Evolutionary conservation across 768 basidiomycete genomes (phyloP).

Genomic region (Phylloporus rhodoxanthus): DNA sequence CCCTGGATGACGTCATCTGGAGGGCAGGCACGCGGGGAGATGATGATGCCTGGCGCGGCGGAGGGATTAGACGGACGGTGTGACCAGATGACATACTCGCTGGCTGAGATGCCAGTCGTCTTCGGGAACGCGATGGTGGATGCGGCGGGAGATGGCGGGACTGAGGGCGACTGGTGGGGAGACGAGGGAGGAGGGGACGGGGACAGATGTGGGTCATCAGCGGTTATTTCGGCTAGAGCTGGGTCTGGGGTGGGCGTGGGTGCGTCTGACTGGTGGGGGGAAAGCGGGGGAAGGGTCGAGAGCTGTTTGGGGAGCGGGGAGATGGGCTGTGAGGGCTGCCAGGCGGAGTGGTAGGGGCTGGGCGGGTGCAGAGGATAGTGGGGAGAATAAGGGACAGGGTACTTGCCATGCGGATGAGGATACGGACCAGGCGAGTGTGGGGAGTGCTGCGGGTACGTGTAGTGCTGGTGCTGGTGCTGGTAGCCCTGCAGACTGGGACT

Average conservation of each 20-base stretch:
- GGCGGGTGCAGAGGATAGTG: slow-evolving; percentile 17
- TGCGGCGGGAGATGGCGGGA: slow-evolving; percentile 3
- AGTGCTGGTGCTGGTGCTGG: slow-evolving; percentile 26
- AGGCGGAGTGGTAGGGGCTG: slow-evolving; percentile 36
- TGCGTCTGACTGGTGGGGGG: slow-evolving; percentile 1
- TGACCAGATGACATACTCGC: slow-evolving; percentile 65
- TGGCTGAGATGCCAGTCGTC: background rate
- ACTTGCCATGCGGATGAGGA: slow-evolving; percentile 31
- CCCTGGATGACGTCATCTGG: slow-evolving; percentile 51
- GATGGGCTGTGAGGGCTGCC: slow-evolving; percentile 42
- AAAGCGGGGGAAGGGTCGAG: slow-evolving; percentile 39
- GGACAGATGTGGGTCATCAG: slow-evolving; percentile 1
- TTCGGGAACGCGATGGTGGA: slow-evolving; percentile 1
- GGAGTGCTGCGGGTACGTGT: slow-evolving; percentile 26
- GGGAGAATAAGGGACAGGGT: slow-evolving; percentile 34
- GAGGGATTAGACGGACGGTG: slow-evolving; percentile 61
- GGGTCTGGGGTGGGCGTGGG: slow-evolving; percentile 4
- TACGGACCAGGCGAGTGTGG: slow-evolving; percentile 28
- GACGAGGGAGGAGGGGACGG: slow-evolving; percentile 14
- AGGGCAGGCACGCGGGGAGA: slow-evolving; percentile 58
- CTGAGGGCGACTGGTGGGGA: background rate
- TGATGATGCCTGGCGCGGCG: slow-evolving; percentile 63
- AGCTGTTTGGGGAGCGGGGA: slow-evolving; percentile 64
- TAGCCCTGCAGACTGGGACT: slow-evolving; percentile 36
- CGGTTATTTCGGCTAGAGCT: background rate